Base-by-base conservation (phyloP, 352 stramenopile genomes). In the Globisporangium mamillatum region DNA sequence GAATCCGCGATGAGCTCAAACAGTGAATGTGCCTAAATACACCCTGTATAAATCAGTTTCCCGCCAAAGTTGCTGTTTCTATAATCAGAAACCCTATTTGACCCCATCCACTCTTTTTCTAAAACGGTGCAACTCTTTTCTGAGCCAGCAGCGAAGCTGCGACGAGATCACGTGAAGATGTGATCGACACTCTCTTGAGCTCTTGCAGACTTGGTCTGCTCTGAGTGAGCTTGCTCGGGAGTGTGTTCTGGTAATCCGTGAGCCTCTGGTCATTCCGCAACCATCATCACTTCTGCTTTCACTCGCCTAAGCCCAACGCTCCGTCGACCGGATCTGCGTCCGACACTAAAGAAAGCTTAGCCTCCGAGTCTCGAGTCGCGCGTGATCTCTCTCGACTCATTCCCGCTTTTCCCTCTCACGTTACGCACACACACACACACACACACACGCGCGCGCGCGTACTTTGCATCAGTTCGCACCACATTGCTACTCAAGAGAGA, bases 331-430 rank as follows among this genome's bases (percentile, higher is more conserved):
- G 9, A 32, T 60, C 18, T 60, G 29, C 44, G 44, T 52, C 44
- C 44, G 44, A 22, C 44, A 20, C 44, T 38, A 38, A 38, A 38
- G 12, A 52, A 24, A 10, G 18, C 18, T 60, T 46, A 41, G 27
- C 20, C 20, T n/a, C 27, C 54, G 27, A 41, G 29, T 25, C 55
- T 60, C 55, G 20, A 7, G 55, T 24, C 18, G 20, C 18, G 29
- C 55, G 55, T 60, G 55, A 60, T 44, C 27, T 60, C 27, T 60
- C 54, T 32, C 12, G n/a, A 10, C 54, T 36, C 55, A 60, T 60
- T 60, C 29, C 29, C 18, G 29, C 34, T 60, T 60, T 60, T 24
- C 8, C 55, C 29, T 60, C 18, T 46, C 55, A 29, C 29, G 18
- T 20, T 29, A 46, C 55, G 27, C 55, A 27, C 54, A 59, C 22